Conservation (phyloP, 352 stramenopile species). For the Globisporangium canariense region DNA sequence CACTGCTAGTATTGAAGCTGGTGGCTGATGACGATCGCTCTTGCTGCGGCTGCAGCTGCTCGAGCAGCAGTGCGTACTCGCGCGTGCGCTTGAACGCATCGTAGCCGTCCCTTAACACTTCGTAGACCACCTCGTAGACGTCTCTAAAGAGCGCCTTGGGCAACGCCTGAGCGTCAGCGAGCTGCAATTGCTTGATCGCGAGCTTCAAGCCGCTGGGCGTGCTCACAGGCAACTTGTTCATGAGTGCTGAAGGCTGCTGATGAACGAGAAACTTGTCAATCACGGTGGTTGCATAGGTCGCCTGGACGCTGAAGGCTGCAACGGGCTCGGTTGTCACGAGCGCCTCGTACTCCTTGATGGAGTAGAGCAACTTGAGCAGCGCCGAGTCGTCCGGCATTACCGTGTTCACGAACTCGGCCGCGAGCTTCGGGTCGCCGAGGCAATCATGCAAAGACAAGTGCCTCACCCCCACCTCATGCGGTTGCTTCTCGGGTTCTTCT, state of each 20-base stretch:
- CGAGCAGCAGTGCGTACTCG: constrained; percentile 26
- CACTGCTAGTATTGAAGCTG: not conserved
- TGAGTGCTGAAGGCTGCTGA: not conserved
- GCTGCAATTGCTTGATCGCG: constrained; percentile 8
- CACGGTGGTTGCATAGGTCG: constrained; percentile 26
- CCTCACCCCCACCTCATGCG: not conserved
- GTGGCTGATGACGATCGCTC: not conserved
- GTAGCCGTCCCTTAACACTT: constrained; percentile 24
- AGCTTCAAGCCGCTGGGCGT: constrained; percentile 6
- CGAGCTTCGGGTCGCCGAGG: constrained; percentile 38
- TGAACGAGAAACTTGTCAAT: constrained; percentile 30
- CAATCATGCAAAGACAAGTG: constrained; percentile 32
- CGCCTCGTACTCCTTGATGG: constrained; percentile 42
- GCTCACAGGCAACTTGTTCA: constrained; percentile 11
- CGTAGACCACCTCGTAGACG: constrained; percentile 27
- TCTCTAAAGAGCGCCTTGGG: constrained; percentile 27
- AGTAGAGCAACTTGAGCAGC: constrained; percentile 35
- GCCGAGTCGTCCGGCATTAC: constrained; percentile 30
- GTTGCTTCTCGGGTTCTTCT: not conserved
- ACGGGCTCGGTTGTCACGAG: constrained; percentile 24
- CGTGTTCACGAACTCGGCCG: constrained; percentile 39
- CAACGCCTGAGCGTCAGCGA: constrained; percentile 7
- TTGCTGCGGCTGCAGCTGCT: constrained; percentile 17
- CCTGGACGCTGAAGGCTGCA: constrained; percentile 19
- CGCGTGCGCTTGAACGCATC: constrained; percentile 31